Percentiles rank a stretch among this genome's conserved stretches.
Conservation (phyloP, 2,329 filamentous ascomycete species). For the Grosmannia huntii region DNA sequence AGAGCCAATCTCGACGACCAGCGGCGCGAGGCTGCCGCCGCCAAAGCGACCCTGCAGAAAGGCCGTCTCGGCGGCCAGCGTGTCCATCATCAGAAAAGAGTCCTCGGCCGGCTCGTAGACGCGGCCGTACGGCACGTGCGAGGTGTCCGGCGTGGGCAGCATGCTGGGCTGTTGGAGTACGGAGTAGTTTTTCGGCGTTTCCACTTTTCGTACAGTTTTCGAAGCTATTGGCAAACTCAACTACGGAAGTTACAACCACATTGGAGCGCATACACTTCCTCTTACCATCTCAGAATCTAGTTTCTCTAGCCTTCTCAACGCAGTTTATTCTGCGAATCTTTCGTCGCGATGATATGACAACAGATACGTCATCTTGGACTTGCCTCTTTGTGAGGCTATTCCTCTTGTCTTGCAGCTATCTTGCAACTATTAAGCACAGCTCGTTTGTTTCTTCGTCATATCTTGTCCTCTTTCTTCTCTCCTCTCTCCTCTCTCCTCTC, state of each 20-base stretch:
- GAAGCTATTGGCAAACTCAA: neutral
- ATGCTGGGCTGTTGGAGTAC: slow-evolving; percentile 35
- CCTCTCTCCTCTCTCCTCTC: neutral
- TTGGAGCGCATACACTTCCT: too few relatives aligned
- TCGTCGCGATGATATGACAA: too few relatives aligned
- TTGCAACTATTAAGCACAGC: too few relatives aligned
- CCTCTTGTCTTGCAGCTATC: too few relatives aligned
- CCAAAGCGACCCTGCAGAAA: slow-evolving; percentile 57
- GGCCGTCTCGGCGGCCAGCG: slow-evolving; percentile 62
- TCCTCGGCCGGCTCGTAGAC: slow-evolving; percentile 96
- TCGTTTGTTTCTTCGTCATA: neutral
- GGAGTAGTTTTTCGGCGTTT: neutral
- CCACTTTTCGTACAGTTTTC: too few relatives aligned
- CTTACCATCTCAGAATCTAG: too few relatives aligned
- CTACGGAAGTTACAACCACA: too few relatives aligned
- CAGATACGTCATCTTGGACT: too few relatives aligned
- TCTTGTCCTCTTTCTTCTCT: neutral
- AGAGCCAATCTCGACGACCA: slow-evolving; percentile 75
- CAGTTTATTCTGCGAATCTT: too few relatives aligned
- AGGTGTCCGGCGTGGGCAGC: slow-evolving; percentile 88
- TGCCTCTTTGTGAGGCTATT: too few relatives aligned
- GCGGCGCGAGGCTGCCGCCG: slow-evolving; percentile 27
- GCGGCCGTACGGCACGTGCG: slow-evolving; percentile 75
- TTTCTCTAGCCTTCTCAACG: too few relatives aligned
- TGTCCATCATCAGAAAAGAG: slow-evolving; percentile 87